Conservation (phyloP, 768 basidiomycete genomes). For the Gymnopilus dilepis region DNA sequence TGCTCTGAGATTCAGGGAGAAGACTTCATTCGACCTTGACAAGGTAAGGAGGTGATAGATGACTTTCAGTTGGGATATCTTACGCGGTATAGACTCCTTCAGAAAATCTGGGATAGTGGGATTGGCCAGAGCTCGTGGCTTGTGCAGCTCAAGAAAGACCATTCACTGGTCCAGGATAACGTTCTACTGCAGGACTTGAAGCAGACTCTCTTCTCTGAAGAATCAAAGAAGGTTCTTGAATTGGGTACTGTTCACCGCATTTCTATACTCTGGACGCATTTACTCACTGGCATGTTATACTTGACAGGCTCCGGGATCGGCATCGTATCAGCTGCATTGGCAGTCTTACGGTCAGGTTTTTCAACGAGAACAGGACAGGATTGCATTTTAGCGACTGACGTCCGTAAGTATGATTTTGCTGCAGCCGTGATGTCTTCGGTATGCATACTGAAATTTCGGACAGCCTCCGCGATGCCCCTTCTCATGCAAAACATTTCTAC, state of each 20-base stretch:
- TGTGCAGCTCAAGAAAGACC: slow-evolving; percentile 37
- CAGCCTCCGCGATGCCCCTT: slow-evolving; percentile 83
- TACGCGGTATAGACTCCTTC: slow-evolving; percentile 36
- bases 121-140: slow-evolving; percentile 87
- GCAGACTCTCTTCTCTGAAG: slow-evolving; percentile 44
- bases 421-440: background rate
- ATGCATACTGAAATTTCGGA: background rate
- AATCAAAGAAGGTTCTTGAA: slow-evolving; percentile 60
- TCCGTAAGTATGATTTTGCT: slow-evolving; percentile 58
- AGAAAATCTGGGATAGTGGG: slow-evolving; percentile 99
- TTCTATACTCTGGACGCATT: slow-evolving; percentile 17
- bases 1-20: slow-evolving; percentile 65
- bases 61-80: slow-evolving; percentile 14
- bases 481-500: slow-evolving; percentile 70
- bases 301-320: slow-evolving; percentile 84
- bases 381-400: slow-evolving; percentile 61
- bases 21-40: slow-evolving; percentile 91
- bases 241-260: slow-evolving; percentile 51
- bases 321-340: slow-evolving; percentile 72
- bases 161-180: slow-evolving; percentile 10
- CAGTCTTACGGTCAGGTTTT: slow-evolving; percentile 52
- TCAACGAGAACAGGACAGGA: slow-evolving; percentile 13
- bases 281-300: background rate
- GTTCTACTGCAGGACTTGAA: slow-evolving; percentile 9
- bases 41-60: slow-evolving; percentile 59